Percentiles rank a stretch among this genome's conserved stretches.
Evolutionary conservation across 371 early-diverging fungal species (phyloP).

Genomic region (Apophysomyces trapeziformis): DNA sequence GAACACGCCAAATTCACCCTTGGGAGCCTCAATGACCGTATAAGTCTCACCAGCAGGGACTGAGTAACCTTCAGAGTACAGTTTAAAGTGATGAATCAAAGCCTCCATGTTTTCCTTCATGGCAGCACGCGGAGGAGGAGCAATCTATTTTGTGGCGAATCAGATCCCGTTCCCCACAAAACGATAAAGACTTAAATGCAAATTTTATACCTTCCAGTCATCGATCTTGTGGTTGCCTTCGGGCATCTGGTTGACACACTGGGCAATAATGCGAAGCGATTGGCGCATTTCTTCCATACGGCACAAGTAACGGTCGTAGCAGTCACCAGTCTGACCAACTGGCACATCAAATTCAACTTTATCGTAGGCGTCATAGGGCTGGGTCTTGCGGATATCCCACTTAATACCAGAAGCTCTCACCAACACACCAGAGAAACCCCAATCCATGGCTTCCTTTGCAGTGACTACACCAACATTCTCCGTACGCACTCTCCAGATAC

Average conservation of each 20-base stretch:
- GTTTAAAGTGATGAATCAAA: slow-evolving; percentile 97
- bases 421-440: slow-evolving; percentile 95
- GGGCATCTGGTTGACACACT: slow-evolving; percentile 96
- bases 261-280: slow-evolving; percentile 91
- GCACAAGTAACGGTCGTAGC: slow-evolving; percentile 94
- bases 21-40: slow-evolving; percentile 97
- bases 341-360: slow-evolving; percentile 96
- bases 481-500: slow-evolving; percentile 94
- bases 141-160: slow-evolving; percentile 51
- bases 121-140: slow-evolving; percentile 91
- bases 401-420: slow-evolving; percentile 91
- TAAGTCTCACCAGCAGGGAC: slow-evolving; percentile 97
- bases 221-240: slow-evolving; percentile 94
- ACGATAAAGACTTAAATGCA: not conserved
- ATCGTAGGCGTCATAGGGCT: slow-evolving; percentile 96
- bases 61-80: slow-evolving; percentile 96
- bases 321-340: slow-evolving; percentile 94
- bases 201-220: slow-evolving; percentile 77
- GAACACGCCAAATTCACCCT: slow-evolving; percentile 96
- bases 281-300: slow-evolving; percentile 99
- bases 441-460: slow-evolving; percentile 86
- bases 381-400: slow-evolving; percentile 95
- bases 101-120: slow-evolving; percentile 99
- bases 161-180: not conserved
- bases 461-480: slow-evolving; percentile 88